Evolutionary conservation across 768 basidiomycete genomes (phyloP), one percentile per base, ranked within the genome.

Genomic region (Pulveroboletus sp.): DNA sequence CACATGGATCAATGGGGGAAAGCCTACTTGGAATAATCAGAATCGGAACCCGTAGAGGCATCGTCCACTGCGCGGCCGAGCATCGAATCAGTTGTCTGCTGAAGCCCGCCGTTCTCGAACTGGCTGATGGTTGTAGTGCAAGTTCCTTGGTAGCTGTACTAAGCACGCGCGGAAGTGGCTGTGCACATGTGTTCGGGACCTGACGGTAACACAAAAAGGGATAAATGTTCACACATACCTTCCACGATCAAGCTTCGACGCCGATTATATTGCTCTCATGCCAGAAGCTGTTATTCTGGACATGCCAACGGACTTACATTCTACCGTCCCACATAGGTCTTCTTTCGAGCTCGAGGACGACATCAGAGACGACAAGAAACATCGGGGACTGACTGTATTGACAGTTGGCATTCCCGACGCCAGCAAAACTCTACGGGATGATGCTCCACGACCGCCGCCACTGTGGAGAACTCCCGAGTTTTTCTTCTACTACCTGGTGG

Each of bases 11-110:
- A 19, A 17, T 23, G 21, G 29, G 11, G 6, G 23, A 42, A 52
- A 33, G 66, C 84, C 65, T 59, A 94, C 94, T 92, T 95, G 52
- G 94, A 91, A 68, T 97, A 95, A 64, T 95, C 94, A 27, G 91
- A 94, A 65, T 95, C 94, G 13, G 94, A 94, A 40, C 92, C 93
- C 3, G 92, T 88, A 32, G 89, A 90, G n/a, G 82, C 74, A 53
- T 90, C 89, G 61, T 90, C 89, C 84, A 90, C 86, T 85, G 69
- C 52, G 34, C 62, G 68, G 49, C 64, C 66, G 53, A 71, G 58
- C 71, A 74, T 72, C 34, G 50, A 49, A 51, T 63, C 43, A 55
- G 67, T 50, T 50, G 27, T 45, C 48, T 53, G 51, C 35, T 56
- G 52, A 54, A 39, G 35, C 40, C 23, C 34, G 46, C 34, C 43